Evolutionary conservation across 2,329 filamentous ascomycete genomes (phyloP).

Genomic region (Fusarium setosum): DNA sequence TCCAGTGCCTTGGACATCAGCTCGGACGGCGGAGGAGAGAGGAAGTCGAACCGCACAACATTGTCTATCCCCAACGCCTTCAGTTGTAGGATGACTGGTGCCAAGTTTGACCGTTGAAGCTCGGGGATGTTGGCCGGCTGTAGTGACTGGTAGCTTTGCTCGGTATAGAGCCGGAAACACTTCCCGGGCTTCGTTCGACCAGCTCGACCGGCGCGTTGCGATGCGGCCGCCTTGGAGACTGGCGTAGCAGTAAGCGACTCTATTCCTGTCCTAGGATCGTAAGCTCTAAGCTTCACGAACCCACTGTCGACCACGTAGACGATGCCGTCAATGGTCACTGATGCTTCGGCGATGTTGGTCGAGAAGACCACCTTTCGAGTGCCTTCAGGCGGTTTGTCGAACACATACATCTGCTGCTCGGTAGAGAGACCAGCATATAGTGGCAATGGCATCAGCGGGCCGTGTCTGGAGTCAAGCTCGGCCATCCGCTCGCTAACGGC

Average conservation of each 20-base stretch:
- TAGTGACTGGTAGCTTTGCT: constrained; percentile 74
- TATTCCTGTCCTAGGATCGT: constrained; percentile 86
- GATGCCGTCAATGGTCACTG: constrained; percentile 92
- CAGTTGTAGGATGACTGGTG: constrained; percentile 87
- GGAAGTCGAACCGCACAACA: constrained; percentile 88
- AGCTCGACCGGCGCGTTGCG: constrained; percentile 88
- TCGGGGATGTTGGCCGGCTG: constrained; percentile 84
- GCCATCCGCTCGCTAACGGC: constrained; percentile 78
- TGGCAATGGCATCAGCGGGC: constrained; percentile 64
- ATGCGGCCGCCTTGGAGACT: constrained; percentile 91
- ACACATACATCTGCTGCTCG: constrained; percentile 95
- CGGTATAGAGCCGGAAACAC: constrained; percentile 92
- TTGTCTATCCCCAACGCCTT: constrained; percentile 97
- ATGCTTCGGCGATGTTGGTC: constrained; percentile 97
- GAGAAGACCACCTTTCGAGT: constrained; percentile 92
- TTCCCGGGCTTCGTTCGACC: constrained; percentile 92
- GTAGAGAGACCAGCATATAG: constrained; percentile 90
- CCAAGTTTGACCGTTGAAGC: constrained; percentile 91
- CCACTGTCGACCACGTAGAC: constrained; percentile 92
- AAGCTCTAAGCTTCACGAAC: constrained; percentile 90
- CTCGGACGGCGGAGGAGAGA: constrained; percentile 86
- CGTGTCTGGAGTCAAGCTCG: constrained; percentile 59
- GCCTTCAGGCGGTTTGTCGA: constrained; percentile 83
- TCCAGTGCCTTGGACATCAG: constrained; percentile 89
- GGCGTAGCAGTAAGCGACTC: constrained; percentile 86